These are phyloP conservation scores for Pachysandra terminalis DNA, from an alignment of 164 flowering plant genomes.

Conservation along the genomic window DNA sequence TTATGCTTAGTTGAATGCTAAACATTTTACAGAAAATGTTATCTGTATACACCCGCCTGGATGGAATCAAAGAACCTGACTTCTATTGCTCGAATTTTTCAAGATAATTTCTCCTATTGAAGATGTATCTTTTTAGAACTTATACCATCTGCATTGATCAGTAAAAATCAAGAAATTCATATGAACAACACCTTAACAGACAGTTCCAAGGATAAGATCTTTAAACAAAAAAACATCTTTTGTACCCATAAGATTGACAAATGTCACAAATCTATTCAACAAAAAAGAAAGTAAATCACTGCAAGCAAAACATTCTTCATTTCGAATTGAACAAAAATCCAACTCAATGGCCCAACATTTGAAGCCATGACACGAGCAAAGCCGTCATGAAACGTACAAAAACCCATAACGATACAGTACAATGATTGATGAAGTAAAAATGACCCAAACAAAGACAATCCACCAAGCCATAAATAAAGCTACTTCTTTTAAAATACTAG, in stretches of 20 bases:
- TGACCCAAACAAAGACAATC: conserved; percentile 64
- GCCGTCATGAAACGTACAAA: conserved; percentile 56
- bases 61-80: not conserved
- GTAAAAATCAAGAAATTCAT: not conserved
- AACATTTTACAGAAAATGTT: not conserved
- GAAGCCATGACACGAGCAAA: conserved; percentile 8
- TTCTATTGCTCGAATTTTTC: too few species aligned
- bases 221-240: too few species aligned
- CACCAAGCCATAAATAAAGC: conserved; percentile 89
- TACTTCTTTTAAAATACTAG: conserved; percentile 50
- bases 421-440: conserved; percentile 54
- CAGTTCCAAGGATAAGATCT: not conserved
- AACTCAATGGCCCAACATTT: conserved; percentile 6
- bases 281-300: not conserved
- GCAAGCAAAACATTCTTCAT: conserved; percentile 11
- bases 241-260: too few species aligned
- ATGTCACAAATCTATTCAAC: too few species aligned
- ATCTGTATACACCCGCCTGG: not conserved
- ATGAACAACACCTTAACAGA: not conserved
- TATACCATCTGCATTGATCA: too few species aligned
- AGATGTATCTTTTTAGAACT: not conserved
- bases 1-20: not conserved
- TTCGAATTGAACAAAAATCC: conserved; percentile 3
- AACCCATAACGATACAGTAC: conserved; percentile 59
- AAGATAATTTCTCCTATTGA: not conserved